Evolutionary conservation across 129 eudicot species (phyloP).

Genomic region (Rutidosis leptorrhynchoides): DNA sequence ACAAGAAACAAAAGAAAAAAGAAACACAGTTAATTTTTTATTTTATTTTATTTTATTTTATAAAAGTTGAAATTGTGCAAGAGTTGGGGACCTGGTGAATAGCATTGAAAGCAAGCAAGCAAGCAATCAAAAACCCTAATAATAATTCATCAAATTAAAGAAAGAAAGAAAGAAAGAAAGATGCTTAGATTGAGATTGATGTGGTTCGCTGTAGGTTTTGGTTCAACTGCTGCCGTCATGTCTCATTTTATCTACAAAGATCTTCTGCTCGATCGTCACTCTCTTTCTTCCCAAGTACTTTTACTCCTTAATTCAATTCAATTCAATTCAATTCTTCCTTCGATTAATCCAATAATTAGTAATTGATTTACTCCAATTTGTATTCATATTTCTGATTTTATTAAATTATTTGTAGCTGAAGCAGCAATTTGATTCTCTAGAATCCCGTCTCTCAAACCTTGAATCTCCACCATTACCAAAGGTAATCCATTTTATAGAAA

Average conservation of each 20-base stretch:
- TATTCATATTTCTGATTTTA: not conserved
- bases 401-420: conserved; percentile 15
- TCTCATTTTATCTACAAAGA: conserved; percentile 31
- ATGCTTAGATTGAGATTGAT: conserved; percentile 25
- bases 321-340: not conserved
- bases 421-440: conserved; percentile 31
- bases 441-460: conserved; percentile 29
- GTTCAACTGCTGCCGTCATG: conserved; percentile 26
- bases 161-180: not conserved
- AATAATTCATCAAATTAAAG: not conserved
- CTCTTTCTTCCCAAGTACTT: conserved; percentile 31
- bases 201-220: conserved; percentile 30
- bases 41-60: too few relatives aligned
- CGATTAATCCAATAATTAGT: not conserved
- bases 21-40: too few relatives aligned
- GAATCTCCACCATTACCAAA: conserved; percentile 13
- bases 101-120: too few relatives aligned
- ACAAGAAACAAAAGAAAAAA: too few relatives aligned
- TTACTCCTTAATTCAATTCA: not conserved
- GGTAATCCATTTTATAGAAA: conserved; percentile 9
- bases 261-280: conserved; percentile 38
- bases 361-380: not conserved
- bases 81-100: too few relatives aligned
- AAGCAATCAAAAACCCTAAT: conserved; percentile 23
- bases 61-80: too few relatives aligned